These are phyloP conservation scores for Claviceps lovelessii DNA, from an alignment of 2,329 filamentous ascomycete species.

Conservation along the genomic window DNA sequence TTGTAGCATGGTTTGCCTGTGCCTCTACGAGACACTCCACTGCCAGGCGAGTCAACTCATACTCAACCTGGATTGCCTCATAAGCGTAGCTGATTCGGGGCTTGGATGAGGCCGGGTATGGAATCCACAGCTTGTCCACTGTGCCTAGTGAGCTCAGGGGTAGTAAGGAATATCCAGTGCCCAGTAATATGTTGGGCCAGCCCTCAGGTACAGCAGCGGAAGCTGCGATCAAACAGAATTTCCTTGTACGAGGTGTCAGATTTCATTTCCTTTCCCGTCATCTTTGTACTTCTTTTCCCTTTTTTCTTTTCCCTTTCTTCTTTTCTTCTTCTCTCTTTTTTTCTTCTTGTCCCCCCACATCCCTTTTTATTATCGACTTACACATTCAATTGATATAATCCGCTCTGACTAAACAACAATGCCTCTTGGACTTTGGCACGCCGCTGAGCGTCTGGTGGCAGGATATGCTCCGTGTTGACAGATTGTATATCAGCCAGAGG, in stretches of 20 bases:
- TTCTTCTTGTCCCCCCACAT: rapidly evolving
- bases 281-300: too few species aligned
- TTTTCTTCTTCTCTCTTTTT: too few species aligned
- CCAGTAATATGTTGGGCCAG: neutral
- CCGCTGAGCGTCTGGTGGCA: neutral
- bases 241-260: neutral
- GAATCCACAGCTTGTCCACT: constrained; percentile 4
- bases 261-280: too few species aligned
- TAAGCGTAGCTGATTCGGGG: neutral
- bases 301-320: too few species aligned
- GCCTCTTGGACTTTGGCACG: constrained; percentile 3
- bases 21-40: neutral
- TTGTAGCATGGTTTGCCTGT: neutral
- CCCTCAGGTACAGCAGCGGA: neutral
- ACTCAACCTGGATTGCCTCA: neutral
- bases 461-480: neutral
- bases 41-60: constrained; percentile 2
- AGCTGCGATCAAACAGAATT: neutral
- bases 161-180: neutral
- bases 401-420: constrained; percentile 9
- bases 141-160: neutral
- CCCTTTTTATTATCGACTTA: too few species aligned
- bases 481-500: neutral
- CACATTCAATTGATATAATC: constrained; percentile 12
- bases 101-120: constrained; percentile 3